Percentiles rank a stretch among this genome's conserved stretches.
phyloP scores from a whole-genome alignment of 2,329 filamentous ascomycete genomes.

The Diaporthe citri region DNA sequence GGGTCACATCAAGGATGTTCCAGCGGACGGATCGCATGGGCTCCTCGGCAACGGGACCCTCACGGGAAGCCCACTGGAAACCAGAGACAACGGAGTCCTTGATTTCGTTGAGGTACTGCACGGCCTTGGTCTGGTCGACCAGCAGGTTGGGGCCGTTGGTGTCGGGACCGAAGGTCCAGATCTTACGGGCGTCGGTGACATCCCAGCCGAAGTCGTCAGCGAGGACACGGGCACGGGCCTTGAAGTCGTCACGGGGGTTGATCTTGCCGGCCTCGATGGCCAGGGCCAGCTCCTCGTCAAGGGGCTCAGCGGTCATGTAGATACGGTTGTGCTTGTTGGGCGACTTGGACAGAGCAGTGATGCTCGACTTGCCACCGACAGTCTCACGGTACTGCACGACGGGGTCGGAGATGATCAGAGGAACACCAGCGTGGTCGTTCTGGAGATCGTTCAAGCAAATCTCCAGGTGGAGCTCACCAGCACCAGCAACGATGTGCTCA shows the following conservation, averaged over 20 bases:
- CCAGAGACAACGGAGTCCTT: constrained; percentile 99
- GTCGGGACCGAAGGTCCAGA: constrained; percentile 99
- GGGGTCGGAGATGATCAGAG: constrained; percentile 96
- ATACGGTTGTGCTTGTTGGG: constrained; percentile 99
- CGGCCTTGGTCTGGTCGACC: constrained; percentile 99
- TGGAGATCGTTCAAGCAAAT: constrained; percentile 99
- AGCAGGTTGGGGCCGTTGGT: constrained; percentile 98
- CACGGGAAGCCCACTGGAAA: constrained; percentile 99
- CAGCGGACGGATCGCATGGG: constrained; percentile 97
- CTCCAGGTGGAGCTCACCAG: constrained; percentile 99
- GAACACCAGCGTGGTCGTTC: constrained; percentile 98
- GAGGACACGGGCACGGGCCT: constrained; percentile 94
- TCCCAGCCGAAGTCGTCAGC: constrained; percentile 99
- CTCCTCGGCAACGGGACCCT: constrained; percentile 98
- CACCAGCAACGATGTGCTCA: constrained; percentile 99
- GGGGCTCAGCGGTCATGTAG: constrained; percentile 92
- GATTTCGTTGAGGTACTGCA: constrained; percentile 99
- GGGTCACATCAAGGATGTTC: constrained; percentile 99
- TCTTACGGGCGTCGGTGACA: constrained; percentile 99
- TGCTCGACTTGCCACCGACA: constrained; percentile 85
- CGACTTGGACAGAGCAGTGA: constrained; percentile 98
- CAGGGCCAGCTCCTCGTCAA: constrained; percentile 90
- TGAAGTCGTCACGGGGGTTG: constrained; percentile 96
- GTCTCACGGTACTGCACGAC: constrained; percentile 99
- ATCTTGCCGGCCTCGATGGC: constrained; percentile 96